phyloP scores from a whole-genome alignment of 352 stramenopile species.

The Phytophthora foliorum region DNA sequence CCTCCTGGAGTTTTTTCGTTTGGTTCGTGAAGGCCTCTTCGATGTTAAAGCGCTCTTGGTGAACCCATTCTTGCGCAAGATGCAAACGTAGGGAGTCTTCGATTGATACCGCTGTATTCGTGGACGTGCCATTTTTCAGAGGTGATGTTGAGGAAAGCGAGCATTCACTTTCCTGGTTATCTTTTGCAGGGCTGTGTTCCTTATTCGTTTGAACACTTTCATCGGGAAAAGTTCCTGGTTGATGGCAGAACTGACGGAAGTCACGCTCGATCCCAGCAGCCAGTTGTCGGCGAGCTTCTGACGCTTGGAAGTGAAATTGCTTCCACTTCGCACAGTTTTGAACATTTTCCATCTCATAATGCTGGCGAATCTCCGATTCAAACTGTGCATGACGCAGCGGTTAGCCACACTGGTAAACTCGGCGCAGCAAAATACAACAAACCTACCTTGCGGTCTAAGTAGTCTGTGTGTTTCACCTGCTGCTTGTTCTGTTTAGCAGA shows the following conservation, averaged over 20 bases:
- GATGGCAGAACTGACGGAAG: conserved; percentile 37
- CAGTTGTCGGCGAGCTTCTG: conserved; percentile 33
- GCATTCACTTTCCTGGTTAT: conserved; percentile 23
- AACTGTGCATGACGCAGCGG: conserved; percentile 33
- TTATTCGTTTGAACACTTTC: background rate
- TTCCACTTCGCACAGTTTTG: conserved; percentile 66
- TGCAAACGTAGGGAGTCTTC: conserved; percentile 37
- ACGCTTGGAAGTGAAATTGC: conserved; percentile 47
- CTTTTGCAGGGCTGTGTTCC: background rate
- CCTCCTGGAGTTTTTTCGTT: conserved; percentile 58
- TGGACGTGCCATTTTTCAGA: background rate
- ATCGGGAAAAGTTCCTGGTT: conserved; percentile 8
- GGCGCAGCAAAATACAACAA: background rate
- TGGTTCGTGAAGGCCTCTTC: conserved; percentile 77
- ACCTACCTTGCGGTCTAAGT: conserved; percentile 66
- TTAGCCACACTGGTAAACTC: conserved; percentile 3
- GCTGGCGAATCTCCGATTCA: conserved; percentile 65
- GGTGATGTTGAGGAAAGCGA: background rate
- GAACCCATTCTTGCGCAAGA: conserved; percentile 57
- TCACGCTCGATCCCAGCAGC: conserved; percentile 41
- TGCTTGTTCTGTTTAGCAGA: conserved; percentile 42
- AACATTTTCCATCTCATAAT: conserved; percentile 63
- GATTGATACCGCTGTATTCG: conserved; percentile 4
- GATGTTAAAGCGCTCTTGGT: conserved; percentile 76
- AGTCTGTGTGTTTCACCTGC: conserved; percentile 49